These are phyloP conservation scores for Solanum sejunctum DNA, from an alignment of 257 asterid species.

Conservation along the genomic window DNA sequence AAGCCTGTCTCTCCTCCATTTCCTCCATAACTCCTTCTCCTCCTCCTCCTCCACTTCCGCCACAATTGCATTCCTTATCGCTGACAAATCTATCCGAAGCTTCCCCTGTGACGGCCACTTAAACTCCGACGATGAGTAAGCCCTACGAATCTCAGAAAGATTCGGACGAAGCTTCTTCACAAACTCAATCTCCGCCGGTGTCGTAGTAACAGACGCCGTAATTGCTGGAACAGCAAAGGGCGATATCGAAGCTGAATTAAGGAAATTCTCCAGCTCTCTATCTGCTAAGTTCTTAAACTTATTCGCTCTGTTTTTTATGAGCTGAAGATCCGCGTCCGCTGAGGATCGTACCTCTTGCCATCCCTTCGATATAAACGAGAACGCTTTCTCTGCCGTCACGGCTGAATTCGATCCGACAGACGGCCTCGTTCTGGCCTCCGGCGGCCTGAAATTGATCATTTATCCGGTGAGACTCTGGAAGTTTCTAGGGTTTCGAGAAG, in stretches of 20 bases:
- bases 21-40: constrained; percentile 37
- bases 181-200: constrained; percentile 73
- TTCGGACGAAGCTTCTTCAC: constrained; percentile 80
- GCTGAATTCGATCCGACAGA: constrained; percentile 20
- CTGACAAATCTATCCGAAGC: constrained; percentile 60
- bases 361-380: constrained; percentile 88
- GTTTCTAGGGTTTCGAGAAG: neutral
- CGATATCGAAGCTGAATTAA: constrained; percentile 75
- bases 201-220: constrained; percentile 61
- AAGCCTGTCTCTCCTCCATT: constrained; percentile 35
- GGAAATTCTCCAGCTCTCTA: constrained; percentile 72
- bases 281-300: constrained; percentile 71
- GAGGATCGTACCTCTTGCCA: constrained; percentile 98
- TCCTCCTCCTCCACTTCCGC: constrained; percentile 56
- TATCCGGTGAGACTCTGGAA: neutral
- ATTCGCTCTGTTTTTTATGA: constrained; percentile 75
- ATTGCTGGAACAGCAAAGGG: constrained; percentile 56
- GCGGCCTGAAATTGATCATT: constrained; percentile 44
- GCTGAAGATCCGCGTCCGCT: constrained; percentile 86
- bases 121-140: constrained; percentile 80
- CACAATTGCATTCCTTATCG: constrained; percentile 72
- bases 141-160: constrained; percentile 63
- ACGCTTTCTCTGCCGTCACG: constrained; percentile 86
- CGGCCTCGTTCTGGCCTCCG: constrained; percentile 48
- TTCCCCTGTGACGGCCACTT: constrained; percentile 46